Percentiles rank a stretch among this genome's conserved stretches.
phyloP scores from a whole-genome alignment of 2,329 filamentous ascomycete species.

The Taxawa tesnikishii region DNA sequence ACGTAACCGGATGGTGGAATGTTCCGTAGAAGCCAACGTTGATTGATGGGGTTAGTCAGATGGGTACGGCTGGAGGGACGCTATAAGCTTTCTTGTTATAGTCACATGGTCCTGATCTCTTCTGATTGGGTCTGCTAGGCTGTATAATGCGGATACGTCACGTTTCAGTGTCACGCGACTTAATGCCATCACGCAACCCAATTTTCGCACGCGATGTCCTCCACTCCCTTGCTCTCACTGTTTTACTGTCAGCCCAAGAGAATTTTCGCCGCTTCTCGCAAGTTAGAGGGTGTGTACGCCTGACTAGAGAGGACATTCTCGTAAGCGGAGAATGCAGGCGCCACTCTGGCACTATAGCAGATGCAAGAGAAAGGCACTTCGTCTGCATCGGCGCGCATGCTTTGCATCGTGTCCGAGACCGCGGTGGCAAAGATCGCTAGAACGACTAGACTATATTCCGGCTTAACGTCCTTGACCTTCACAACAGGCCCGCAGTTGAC shows the following conservation, averaged over 20 bases:
- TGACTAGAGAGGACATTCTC: background rate
- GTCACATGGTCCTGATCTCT: too few species aligned
- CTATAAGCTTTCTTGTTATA: too few species aligned
- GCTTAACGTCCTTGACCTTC: constrained; percentile 20
- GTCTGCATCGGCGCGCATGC: background rate
- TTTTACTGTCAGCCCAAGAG: background rate
- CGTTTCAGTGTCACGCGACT: too few species aligned
- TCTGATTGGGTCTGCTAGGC: too few species aligned
- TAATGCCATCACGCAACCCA: too few species aligned
- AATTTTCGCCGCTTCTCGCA: background rate
- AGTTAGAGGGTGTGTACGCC: background rate
- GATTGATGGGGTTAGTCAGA: too few species aligned
- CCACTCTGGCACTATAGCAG: background rate
- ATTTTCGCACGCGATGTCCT: too few species aligned
- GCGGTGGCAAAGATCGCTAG: constrained; percentile 13
- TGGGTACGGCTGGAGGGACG: too few species aligned
- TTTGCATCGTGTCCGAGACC: constrained; percentile 2
- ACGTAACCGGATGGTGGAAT: too few species aligned
- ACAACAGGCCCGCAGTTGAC: constrained; percentile 35
- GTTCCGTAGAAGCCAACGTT: too few species aligned
- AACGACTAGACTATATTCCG: constrained; percentile 9
- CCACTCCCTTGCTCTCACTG: too few species aligned
- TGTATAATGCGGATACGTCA: too few species aligned
- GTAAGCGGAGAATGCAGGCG: background rate
- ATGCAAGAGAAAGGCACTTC: constrained; percentile 1